Base-by-base conservation (phyloP, 129 eudicot species). In the Pulicaria dysenterica region DNA sequence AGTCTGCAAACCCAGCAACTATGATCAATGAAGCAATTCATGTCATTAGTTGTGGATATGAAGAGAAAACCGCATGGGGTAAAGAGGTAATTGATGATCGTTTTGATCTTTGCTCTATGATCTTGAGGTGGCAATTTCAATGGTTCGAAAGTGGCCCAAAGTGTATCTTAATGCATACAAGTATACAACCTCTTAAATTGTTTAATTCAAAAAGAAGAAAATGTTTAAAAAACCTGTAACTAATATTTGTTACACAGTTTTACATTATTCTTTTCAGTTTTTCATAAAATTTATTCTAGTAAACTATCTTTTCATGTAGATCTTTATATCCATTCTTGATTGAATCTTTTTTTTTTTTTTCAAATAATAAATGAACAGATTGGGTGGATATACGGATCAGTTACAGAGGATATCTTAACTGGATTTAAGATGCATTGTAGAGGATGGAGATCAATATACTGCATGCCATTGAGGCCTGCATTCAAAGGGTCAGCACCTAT, bases 391-490 rank as follows among this genome's bases (percentile, higher is more conserved):
- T 95, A 95, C 60, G 99, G 99, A 12, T 95, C 99, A 46, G 97
- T 95, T 48, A 95, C 99, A 4, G 99, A 95, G 76, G 99, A 95
- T 80, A 95, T 95, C 76, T 77, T 95, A 80, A 88, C 97, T 47
- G 99, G 99, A 15, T 95, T 95, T 90, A 95, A 95, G 65, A 95
- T 95, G 99, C 99, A 95, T 45, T 95, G 99, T 58, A 87, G 99
- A 34, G 99, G 99, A 63, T 95, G 99, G 99, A 95, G 99, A 76
- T 95, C 99, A 10, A 83, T 95, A 10, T 95, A 95, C 81, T 95
- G 99, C 79, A 88, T 95, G 99, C 99, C 99, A 6, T 58, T 86
- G 17, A 81, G 99, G 73, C 99, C 99, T 5, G 99, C 99, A 67
- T 95, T 95, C 45, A 95, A 95, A 79, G 99, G 99, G 58, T 95